A percentile compares a stretch with the other conserved stretches of the same genome.
These are phyloP conservation scores for Phanerochaete carnosa DNA, from an alignment of 768 basidiomycete genomes.

Conservation along the genomic window DNA sequence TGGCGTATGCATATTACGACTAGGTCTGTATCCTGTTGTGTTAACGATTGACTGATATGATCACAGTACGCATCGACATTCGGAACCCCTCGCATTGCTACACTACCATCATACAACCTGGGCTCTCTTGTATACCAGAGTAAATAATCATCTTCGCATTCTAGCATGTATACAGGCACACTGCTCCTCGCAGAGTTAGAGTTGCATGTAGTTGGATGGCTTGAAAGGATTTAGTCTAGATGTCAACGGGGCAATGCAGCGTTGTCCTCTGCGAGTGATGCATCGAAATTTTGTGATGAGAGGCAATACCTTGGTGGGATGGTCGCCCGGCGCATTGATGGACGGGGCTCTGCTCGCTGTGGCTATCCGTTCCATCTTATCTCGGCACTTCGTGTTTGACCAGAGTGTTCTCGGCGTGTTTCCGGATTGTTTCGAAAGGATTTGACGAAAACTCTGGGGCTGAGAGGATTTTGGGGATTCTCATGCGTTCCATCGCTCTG, in stretches of 20 bases:
- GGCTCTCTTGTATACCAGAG: conserved; percentile 8
- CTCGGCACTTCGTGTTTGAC: conserved; percentile 42
- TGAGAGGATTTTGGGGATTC: conserved; percentile 67
- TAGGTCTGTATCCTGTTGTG: background rate
- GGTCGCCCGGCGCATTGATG: too few relatives aligned
- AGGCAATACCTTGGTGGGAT: too few relatives aligned
- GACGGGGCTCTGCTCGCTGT: too few relatives aligned
- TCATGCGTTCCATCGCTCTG: conserved; percentile 64
- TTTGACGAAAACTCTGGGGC: conserved; percentile 63
- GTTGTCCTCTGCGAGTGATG: too few relatives aligned
- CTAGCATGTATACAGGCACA: background rate
- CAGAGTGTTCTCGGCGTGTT: conserved; percentile 76
- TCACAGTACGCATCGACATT: background rate
- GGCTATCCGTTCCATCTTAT: too few relatives aligned
- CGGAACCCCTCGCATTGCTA: conserved; percentile 1
- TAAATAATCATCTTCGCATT: conserved; percentile 7
- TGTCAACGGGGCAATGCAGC: background rate
- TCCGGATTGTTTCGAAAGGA: conserved; percentile 77
- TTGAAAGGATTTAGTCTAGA: background rate
- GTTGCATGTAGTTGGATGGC: background rate
- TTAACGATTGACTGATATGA: background rate
- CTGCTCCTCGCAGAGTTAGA: background rate
- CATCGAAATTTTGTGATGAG: too few relatives aligned
- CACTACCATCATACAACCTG: background rate
- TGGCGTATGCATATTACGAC: background rate